A percentile compares a stretch with the other conserved stretches of the same genome.
Conservation (phyloP, 495 filamentous ascomycete genomes). For the Penicillium bialowiezense region DNA sequence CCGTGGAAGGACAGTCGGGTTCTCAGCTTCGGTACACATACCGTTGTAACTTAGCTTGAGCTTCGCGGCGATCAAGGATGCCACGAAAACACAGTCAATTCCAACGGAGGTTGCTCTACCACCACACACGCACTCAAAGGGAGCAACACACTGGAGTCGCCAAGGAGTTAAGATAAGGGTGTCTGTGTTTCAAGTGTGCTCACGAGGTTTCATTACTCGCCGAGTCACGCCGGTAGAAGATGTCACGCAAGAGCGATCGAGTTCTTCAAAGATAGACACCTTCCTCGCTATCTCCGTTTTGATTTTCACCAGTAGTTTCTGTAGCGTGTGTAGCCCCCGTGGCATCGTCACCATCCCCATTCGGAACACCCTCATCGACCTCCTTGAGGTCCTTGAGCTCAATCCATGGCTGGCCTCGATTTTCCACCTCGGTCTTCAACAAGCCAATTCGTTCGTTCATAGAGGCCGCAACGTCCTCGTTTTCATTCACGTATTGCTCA, state of each 20-base stretch:
- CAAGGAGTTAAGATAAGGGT: no score
- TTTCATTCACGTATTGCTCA: slow-evolving; percentile 55
- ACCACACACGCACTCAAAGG: no score
- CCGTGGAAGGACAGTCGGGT: no score
- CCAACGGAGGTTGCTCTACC: no score
- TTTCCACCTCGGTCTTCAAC: slow-evolving; percentile 71
- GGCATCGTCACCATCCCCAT: slow-evolving; percentile 11
- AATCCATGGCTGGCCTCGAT: slow-evolving; percentile 67
- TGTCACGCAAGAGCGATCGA: background rate
- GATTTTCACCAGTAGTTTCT: slow-evolving; percentile 19
- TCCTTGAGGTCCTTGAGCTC: slow-evolving; percentile 42
- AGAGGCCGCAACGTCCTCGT: slow-evolving; percentile 66
- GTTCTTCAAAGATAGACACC: slow-evolving; percentile 63
- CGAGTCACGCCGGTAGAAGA: no score
- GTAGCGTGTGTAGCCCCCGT: slow-evolving; percentile 29
- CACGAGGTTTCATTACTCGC: background rate
- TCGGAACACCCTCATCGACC: slow-evolving; percentile 20
- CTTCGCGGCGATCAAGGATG: no score
- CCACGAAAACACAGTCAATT: no score
- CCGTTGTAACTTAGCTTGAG: no score
- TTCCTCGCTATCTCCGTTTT: slow-evolving; percentile 44
- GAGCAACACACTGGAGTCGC: no score
- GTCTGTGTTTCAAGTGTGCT: no score
- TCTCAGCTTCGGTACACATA: no score
- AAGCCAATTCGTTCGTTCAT: slow-evolving; percentile 71